These are phyloP conservation scores for Aquilaria yunnanensis DNA, from an alignment of 345 rosid genomes.

Conservation along the genomic window DNA sequence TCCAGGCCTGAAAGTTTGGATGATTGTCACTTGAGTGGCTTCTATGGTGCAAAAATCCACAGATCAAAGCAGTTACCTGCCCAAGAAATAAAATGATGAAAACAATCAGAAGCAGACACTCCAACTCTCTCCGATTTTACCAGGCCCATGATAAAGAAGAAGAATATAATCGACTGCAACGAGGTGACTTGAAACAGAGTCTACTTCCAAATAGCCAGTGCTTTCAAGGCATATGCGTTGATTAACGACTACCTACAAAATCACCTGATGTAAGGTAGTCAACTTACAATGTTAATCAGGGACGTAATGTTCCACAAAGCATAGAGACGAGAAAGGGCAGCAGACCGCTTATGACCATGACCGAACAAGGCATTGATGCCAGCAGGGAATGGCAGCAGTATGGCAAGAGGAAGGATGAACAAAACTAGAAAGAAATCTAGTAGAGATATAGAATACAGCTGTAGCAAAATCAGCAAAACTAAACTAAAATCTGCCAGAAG, in stretches of 20 bases:
- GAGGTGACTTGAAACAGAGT: too few relatives aligned
- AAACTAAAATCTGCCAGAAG: slow-evolving; percentile 77
- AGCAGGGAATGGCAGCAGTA: slow-evolving; percentile 80
- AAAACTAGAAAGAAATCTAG: slow-evolving; percentile 54
- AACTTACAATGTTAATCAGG: slow-evolving; percentile 75
- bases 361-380: slow-evolving; percentile 92
- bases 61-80: slow-evolving; percentile 63
- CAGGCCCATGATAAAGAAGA: too few relatives aligned
- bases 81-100: slow-evolving; percentile 1
- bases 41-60: slow-evolving; percentile 76
- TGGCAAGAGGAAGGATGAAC: slow-evolving; percentile 71
- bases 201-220: neutral
- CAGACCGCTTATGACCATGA: slow-evolving; percentile 85
- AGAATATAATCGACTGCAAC: too few relatives aligned
- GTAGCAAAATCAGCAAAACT: slow-evolving; percentile 82
- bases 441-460: slow-evolving; percentile 83
- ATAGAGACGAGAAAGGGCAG: slow-evolving; percentile 78
- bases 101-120: slow-evolving; percentile 4
- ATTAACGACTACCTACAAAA: neutral
- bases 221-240: neutral
- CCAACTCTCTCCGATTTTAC: neutral
- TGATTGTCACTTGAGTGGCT: slow-evolving; percentile 53
- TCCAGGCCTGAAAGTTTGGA: slow-evolving; percentile 76
- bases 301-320: slow-evolving; percentile 87
- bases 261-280: neutral